Percentiles rank a stretch among this genome's conserved stretches.
Conservation (phyloP, 2,329 filamentous ascomycete species). For the Arachnomyces sp. region DNA sequence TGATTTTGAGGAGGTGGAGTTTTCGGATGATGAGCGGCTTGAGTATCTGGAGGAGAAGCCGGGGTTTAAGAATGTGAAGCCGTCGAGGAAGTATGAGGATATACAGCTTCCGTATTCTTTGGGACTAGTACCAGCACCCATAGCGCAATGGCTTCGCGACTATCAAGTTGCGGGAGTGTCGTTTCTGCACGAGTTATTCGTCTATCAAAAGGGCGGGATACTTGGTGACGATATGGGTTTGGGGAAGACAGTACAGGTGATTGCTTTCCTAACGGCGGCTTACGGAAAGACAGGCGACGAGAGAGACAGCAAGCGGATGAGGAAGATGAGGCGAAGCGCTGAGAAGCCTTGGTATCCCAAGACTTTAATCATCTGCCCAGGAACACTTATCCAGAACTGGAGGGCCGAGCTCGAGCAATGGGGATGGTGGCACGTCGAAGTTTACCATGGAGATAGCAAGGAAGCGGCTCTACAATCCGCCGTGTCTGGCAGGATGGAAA, state of each 20-base stretch:
- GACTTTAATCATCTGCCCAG: conserved; percentile 79
- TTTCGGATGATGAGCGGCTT: conserved; percentile 60
- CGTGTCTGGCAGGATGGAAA: conserved; percentile 66
- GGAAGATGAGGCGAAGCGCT: conserved; percentile 62
- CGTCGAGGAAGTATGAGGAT: conserved; percentile 63
- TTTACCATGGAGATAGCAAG: conserved; percentile 67
- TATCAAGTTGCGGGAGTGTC: conserved; percentile 81
- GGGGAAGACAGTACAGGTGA: conserved; percentile 94
- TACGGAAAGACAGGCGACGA: conserved; percentile 93
- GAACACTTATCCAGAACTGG: conserved; percentile 86
- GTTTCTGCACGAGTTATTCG: conserved; percentile 81
- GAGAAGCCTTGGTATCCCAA: conserved; percentile 67
- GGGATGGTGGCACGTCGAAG: conserved; percentile 91
- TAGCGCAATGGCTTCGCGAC: conserved; percentile 83
- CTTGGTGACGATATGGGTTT: conserved; percentile 96
- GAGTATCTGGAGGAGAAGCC: conserved; percentile 62
- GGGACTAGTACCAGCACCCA: conserved; percentile 75
- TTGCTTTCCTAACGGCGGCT: conserved; percentile 79
- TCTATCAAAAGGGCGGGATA: conserved; percentile 83
- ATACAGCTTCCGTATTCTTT: conserved; percentile 66
- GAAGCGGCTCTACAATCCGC: conserved; percentile 66
- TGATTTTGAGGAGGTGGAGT: conserved; percentile 63
- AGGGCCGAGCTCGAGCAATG: conserved; percentile 74
- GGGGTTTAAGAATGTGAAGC: conserved; percentile 52
- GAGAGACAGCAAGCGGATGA: conserved; percentile 75